These are phyloP conservation scores for Alternaria triticina DNA, from an alignment of 2,329 filamentous ascomycete genomes.

Conservation along the genomic window DNA sequence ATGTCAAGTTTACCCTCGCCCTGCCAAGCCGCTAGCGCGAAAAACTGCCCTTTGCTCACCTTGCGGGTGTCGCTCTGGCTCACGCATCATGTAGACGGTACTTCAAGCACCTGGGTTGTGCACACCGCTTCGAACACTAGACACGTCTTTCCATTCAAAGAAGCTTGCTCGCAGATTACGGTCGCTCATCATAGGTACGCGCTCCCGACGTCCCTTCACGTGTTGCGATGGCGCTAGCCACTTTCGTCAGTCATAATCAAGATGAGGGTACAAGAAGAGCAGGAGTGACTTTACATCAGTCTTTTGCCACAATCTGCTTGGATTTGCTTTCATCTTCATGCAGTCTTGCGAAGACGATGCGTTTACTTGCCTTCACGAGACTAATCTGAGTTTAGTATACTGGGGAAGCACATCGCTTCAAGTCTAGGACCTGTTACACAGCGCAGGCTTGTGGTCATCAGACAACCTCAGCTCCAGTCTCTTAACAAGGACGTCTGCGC, in stretches of 20 bases:
- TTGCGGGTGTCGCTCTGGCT: background rate
- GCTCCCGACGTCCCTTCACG: background rate
- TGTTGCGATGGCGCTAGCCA: background rate
- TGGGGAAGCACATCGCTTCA: background rate
- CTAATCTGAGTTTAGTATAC: background rate
- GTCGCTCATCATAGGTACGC: background rate
- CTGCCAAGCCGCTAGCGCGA: constrained; percentile 30
- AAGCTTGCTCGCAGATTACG: background rate
- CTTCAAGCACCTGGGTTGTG: background rate
- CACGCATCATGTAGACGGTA: constrained; percentile 2
- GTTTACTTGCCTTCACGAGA: background rate
- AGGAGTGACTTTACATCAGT: background rate
- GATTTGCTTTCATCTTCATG: background rate
- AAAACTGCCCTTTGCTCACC: constrained; percentile 26
- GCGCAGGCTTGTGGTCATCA: background rate
- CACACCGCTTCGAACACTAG: background rate
- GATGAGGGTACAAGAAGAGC: background rate
- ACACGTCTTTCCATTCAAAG: accelerated
- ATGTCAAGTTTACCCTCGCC: constrained; percentile 7
- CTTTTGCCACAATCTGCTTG: background rate
- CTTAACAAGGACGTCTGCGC: background rate
- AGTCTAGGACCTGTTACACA: background rate
- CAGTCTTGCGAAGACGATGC: no score
- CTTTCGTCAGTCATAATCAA: background rate
- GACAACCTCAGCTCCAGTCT: accelerated